A percentile compares a stretch with the other conserved stretches of the same genome.
Evolutionary conservation across 768 basidiomycete species (phyloP).

Genomic region (Mycena filopes): DNA sequence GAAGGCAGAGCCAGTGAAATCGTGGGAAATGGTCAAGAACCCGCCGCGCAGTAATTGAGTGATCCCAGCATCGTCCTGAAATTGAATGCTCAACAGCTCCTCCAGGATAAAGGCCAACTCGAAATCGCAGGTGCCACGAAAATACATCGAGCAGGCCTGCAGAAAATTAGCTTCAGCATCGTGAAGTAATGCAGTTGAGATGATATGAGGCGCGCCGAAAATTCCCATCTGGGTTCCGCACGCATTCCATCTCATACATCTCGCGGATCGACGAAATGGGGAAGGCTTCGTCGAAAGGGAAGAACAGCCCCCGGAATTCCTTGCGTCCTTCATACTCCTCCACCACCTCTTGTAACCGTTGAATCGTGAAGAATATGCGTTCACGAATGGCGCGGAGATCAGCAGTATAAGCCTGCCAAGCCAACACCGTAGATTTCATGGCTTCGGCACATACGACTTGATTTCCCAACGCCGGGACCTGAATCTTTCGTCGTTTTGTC

Average conservation of each 20-base stretch:
- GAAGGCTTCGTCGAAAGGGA: constrained; percentile 2
- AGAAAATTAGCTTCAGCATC: constrained; percentile 5
- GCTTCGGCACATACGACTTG: background rate
- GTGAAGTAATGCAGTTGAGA: background rate
- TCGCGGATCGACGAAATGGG: background rate
- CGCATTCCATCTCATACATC: background rate
- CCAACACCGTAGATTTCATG: background rate
- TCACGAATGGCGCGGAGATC: background rate
- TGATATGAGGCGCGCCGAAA: background rate
- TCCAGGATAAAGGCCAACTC: background rate
- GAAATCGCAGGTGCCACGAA: background rate
- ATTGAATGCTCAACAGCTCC: background rate
- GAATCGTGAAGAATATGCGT: background rate
- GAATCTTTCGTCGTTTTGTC: background rate
- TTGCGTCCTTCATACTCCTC: background rate
- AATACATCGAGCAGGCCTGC: background rate
- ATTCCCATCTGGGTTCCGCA: background rate
- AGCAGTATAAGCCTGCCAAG: background rate
- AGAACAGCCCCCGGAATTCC: background rate
- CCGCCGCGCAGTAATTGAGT: background rate
- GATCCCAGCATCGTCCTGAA: background rate
- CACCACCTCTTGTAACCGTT: background rate
- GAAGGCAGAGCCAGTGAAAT: background rate
- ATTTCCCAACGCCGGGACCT: background rate
- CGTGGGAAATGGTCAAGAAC: background rate